Percentiles rank a stretch among this genome's conserved stretches.
These are phyloP conservation scores for Metschnikowia santaceciliae DNA, from an alignment of 805 yeast genomes.

Conservation along the genomic window DNA sequence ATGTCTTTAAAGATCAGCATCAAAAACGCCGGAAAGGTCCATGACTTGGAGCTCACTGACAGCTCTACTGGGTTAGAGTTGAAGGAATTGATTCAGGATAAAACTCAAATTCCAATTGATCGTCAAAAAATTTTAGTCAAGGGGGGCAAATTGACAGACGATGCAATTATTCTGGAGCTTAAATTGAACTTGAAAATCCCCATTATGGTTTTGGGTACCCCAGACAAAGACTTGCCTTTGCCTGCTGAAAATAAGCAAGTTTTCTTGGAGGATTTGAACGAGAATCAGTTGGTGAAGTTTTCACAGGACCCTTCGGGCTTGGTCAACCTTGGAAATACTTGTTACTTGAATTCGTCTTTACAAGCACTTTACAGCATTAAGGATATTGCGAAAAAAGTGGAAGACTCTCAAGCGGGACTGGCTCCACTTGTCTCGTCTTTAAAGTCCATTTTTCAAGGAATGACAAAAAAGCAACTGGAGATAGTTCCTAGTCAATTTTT, in stretches of 20 bases:
- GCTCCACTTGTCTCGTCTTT: conserved; percentile 29
- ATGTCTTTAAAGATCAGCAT: conserved; percentile 22
- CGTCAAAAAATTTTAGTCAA: conserved; percentile 88
- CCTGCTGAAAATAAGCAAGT: conserved; percentile 53
- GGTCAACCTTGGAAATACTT: conserved; percentile 69
- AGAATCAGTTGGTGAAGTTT: conserved; percentile 35
- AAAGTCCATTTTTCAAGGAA: conserved; percentile 43
- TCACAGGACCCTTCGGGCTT: conserved; percentile 60
- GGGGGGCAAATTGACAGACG: conserved; percentile 84
- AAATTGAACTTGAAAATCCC: conserved; percentile 61
- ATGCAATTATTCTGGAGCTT: conserved; percentile 47
- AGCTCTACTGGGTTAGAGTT: conserved; percentile 55
- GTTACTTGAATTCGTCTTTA: conserved; percentile 69
- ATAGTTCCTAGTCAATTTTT: conserved; percentile 70
- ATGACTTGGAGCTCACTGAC: conserved; percentile 43
- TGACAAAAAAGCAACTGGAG: conserved; percentile 42
- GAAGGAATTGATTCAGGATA: conserved; percentile 64
- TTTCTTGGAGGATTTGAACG: conserved; percentile 67
- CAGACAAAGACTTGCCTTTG: conserved; percentile 56
- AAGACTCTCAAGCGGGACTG: conserved; percentile 8
- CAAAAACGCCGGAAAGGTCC: conserved; percentile 42
- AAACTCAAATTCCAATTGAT: conserved; percentile 79
- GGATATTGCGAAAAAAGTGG: conserved; percentile 35
- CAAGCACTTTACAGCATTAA: conserved; percentile 50
- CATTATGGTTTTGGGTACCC: conserved; percentile 90